Conservation (phyloP, 192 early-diverging fungal genomes). For the Phlyctochytrium planicorne region DNA sequence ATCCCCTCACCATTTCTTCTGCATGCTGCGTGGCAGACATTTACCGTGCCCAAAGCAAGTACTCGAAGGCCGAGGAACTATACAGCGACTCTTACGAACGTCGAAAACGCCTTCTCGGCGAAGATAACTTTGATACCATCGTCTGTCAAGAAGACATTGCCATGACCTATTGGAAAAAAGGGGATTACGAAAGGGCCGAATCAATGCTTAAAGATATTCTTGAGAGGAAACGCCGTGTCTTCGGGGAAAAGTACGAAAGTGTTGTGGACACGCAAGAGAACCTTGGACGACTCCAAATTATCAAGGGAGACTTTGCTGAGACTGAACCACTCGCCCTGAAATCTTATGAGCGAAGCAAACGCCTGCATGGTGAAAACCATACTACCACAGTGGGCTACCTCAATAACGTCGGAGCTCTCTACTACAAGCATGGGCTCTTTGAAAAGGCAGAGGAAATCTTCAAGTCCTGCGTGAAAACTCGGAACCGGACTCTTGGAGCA, state of each 20-base stretch:
- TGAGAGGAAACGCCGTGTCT: background rate
- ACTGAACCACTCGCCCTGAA: background rate
- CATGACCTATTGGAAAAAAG: conserved; percentile 13
- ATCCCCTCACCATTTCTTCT: conserved; percentile 15
- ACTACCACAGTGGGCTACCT: conserved; percentile 5
- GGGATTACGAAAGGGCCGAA: conserved; percentile 25
- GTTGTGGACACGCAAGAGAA: too few species aligned
- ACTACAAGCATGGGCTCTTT: background rate
- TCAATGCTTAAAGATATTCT: conserved; percentile 5
- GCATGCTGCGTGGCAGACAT: conserved; percentile 12
- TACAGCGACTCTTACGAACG: conserved; percentile 22
- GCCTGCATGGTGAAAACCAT: conserved; percentile 2
- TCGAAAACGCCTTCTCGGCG: conserved; percentile 9
- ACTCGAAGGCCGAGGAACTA: conserved; percentile 19
- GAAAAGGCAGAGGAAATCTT: background rate
- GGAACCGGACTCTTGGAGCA: background rate
- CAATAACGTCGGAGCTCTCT: conserved; percentile 18
- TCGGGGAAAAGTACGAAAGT: too few species aligned
- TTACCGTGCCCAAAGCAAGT: conserved; percentile 10
- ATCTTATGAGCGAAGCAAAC: background rate
- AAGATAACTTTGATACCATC: conserved; percentile 18
- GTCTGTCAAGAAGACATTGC: conserved; percentile 20
- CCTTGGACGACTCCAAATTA: too few species aligned
- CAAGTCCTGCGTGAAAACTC: background rate
- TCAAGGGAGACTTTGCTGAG: background rate